Evolutionary conservation across 306 rosid species (phyloP), one percentile per base, ranked within the genome.

Genomic region (Trifolium dubium): DNA sequence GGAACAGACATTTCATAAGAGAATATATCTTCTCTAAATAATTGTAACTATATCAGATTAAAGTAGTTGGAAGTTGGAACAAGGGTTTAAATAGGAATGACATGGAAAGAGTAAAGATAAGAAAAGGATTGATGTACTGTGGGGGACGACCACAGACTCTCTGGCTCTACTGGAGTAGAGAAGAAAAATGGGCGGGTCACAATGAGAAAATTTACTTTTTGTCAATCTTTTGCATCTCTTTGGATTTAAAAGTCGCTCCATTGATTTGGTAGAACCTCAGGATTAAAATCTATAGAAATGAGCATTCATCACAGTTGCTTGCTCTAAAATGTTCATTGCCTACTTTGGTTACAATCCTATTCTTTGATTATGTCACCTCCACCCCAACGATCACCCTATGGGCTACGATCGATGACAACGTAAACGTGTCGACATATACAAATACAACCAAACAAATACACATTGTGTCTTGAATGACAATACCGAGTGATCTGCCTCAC

Each of bases 201-300:
- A 15, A 51, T 17, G 12, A 50, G 56, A 50, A 5, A 15, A 50
- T 17, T 14, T 50, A 49, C 15, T 50, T 50, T 50, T 50, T n/a
- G 56, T 50, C 28, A 3, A 50, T n/a, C 56, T 6, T 15, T 50
- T 50, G 56, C 56, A 50, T 15, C 50, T 44, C 50, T 44, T 11
- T 11, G 15, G 50, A 12, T 44, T 43, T 43, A 10, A 43, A 43
- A 43, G 49, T 3, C 13, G 12, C 14, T 43, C 49, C 49, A 14
- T 49, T 49, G 55, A 49, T 49, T 50, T 50, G 56, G 56, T 50
- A 50, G 56, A 15, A 50, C 28, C 56, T 50, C 2, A 46, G 56
- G 3, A 15, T 50, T 50, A 17, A 0, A 29, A 17, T 51, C 23
- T 51, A 17, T 51, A 51, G 58, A 51, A 51, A 29, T 51, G 11